Conservation (phyloP, 768 basidiomycete species). For the Xerocomus brunneocitrinus region DNA sequence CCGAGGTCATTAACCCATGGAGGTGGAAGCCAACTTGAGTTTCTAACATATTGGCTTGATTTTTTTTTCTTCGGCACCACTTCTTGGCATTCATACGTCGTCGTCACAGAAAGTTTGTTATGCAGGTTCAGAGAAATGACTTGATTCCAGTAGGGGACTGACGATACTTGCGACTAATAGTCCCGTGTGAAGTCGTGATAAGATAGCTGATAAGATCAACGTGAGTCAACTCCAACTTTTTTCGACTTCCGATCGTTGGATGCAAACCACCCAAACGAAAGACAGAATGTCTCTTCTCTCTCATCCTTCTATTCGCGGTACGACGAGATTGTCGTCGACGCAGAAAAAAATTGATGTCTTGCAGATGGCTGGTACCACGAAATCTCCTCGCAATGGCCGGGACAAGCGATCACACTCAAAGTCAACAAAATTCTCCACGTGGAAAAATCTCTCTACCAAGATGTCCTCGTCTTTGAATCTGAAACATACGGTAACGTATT, state of each 20-base stretch:
- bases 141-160: too few species aligned
- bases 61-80: too few species aligned
- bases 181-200: not conserved
- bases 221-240: not conserved
- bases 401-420: conserved; percentile 95
- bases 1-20: not conserved
- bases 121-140: too few species aligned
- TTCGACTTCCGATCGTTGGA: not conserved
- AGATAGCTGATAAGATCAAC: not conserved
- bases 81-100: too few species aligned
- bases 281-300: conserved; percentile 49
- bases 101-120: too few species aligned
- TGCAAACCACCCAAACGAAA: not conserved
- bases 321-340: not conserved
- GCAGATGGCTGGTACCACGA: conserved; percentile 95
- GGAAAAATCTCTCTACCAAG: conserved; percentile 92
- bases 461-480: conserved; percentile 95
- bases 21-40: too few species aligned
- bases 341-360: conserved; percentile 7
- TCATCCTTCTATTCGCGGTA: conserved; percentile 55
- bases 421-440: conserved; percentile 93
- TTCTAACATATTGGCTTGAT: too few species aligned
- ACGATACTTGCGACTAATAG: too few species aligned
- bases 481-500: conserved; percentile 97
- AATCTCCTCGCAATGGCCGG: conserved; percentile 93